Conservation (phyloP, 495 filamentous ascomycete genomes). For the Hypoxylon crocopeplum region DNA sequence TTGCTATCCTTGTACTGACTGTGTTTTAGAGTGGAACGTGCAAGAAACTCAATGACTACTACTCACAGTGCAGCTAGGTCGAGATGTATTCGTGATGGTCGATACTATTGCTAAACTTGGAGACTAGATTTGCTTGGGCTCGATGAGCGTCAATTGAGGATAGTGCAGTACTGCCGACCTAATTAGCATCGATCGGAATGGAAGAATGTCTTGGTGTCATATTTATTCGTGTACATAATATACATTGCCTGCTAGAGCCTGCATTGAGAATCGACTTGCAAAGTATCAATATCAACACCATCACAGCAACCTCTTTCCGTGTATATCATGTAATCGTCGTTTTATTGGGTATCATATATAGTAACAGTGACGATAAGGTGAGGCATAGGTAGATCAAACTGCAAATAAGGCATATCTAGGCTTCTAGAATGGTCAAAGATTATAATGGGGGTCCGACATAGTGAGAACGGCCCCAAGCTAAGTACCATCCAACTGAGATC, state of each 20-base stretch:
- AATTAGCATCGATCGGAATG: background rate
- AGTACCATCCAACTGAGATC: slow-evolving; percentile 53
- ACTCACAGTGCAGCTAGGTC: slow-evolving; percentile 47
- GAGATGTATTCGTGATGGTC: too few relatives aligned
- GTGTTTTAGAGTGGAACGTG: slow-evolving; percentile 32
- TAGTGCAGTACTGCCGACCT: background rate
- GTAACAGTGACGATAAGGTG: slow-evolving; percentile 1
- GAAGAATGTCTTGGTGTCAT: background rate
- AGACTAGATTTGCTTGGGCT: too few relatives aligned
- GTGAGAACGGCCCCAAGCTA: slow-evolving; percentile 67
- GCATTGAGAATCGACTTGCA: background rate
- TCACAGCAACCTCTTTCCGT: slow-evolving; percentile 1
- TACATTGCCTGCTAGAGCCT: slow-evolving; percentile 5
- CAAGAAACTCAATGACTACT: slow-evolving; percentile 40
- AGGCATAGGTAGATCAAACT: background rate
- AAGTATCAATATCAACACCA: slow-evolving; percentile 5
- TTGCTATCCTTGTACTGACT: slow-evolving; percentile 1
- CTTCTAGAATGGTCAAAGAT: slow-evolving; percentile 6
- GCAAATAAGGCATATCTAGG: background rate
- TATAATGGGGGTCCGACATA: slow-evolving; percentile 69
- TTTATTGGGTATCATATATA: slow-evolving; percentile 22
- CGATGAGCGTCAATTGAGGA: background rate
- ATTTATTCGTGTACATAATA: slow-evolving; percentile 15
- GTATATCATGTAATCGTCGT: background rate
- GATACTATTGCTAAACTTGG: background rate